Base-by-base conservation (phyloP, 306 rosid genomes). In the Cucumis melo region DNA sequence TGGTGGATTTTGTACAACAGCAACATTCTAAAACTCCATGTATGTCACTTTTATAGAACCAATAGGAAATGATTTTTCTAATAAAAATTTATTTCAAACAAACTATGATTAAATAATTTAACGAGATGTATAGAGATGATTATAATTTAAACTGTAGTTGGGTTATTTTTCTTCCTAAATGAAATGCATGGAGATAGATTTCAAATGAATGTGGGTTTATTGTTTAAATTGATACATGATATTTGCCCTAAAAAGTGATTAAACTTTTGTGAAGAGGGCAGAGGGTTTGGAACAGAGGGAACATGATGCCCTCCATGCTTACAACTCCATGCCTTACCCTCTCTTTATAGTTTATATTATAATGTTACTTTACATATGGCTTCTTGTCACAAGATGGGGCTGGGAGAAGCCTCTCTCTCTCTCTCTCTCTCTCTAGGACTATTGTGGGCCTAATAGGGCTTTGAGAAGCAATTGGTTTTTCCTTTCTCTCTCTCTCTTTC, bases 301-400 rank as follows among this genome's bases (percentile, higher is more conserved):
- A 86, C 96, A 89, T 84, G 88, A 85, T 87, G 87, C 85, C 86
- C 84, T 87, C 85, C 90, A 89, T 81, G 86, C 80, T 85, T 83
- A 81, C 87, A 84, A 74, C 77, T 80, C 88, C 89, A 83, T 79
- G 81, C 87, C 80, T 81, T 57, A 63, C 65, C 74, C 32, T 20
- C 66, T 17, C 48, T 66, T 71, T 78, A 10, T 74, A 74, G 39
- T 66, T 71, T 78, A 10, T 74, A 74, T 79, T 77, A 83, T 78
- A 46, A 76, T 60, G 14, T 20, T 44, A 44, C 50, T 74, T 19
- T 74, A 51, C 48, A 87, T 80, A 44, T 63, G 73, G 83, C 83
- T 82, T 75, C 84, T 77, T 24, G 58, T 7, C 63, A 13, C 53
- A 11, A 41, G 19, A 66, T 5, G 73, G 53, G 63, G 55, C 23